Evolutionary conservation across 495 filamentous ascomycete species (phyloP), one percentile per base, ranked within the genome.

Genomic region (Talaromyces adpressus): DNA sequence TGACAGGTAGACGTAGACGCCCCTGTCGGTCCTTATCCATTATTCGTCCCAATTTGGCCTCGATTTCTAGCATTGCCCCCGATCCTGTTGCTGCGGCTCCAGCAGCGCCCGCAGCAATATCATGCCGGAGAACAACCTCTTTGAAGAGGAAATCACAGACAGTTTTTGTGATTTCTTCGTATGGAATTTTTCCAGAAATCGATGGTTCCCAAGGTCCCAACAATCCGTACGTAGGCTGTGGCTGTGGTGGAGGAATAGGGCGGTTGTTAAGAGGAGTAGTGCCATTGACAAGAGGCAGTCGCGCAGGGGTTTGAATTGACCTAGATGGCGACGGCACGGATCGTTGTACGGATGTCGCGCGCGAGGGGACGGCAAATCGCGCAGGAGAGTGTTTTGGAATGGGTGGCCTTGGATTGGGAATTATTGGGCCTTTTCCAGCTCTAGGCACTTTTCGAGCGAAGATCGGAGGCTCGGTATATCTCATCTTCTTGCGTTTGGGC

Each of bases 1-100:
- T 57, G 9, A 94, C 77, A 6, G 86, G 85, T 20, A 93, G 69
- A 2, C 72, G 71, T 41, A 93, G 74, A 39, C 92, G 82, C n/a
- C 87, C 80, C 58, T 86, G 81, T 2, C 84, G 87, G 63, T 82
- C 81, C 72, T 81, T 86, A 68, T 92, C 87, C 47, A 96, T 83
- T 16, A 97, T 73, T 49, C 83, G 86, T 57, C 93, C 93, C 18
- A 98, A 72, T 72, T 97, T 97, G 8, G 91, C 93, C 75, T 97
- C 93, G 62, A 97, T 89, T 73, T 97, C 93, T 45, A 96, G 82
- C 62, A 91, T 82, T n/a, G 89, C 82, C 4, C 84, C 86, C 59
- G 88, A 84, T 25, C 81, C 81, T 8, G 66, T 66, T 4, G 83
- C 74, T 64, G 82, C 80, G 29, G 76, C 74, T 29, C 78, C 81